Evolutionary conservation across 768 basidiomycete species (phyloP).

Genomic region (Brasilioporus rufonigricans): DNA sequence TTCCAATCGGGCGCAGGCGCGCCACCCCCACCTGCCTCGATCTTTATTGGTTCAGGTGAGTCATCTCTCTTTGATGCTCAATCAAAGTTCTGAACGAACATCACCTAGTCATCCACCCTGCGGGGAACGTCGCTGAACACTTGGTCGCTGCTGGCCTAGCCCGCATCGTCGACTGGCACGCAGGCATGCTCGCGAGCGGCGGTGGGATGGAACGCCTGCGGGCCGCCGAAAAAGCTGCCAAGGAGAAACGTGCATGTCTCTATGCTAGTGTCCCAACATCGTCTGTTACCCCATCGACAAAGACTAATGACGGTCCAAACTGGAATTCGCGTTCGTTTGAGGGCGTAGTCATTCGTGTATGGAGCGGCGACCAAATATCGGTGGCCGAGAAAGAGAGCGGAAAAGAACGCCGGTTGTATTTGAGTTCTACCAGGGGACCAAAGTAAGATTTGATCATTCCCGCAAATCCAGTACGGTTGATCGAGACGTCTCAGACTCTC

Average conservation of each 20-base stretch:
- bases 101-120: slow-evolving; percentile 75
- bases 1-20: slow-evolving; percentile 62
- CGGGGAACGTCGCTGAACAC: slow-evolving; percentile 91
- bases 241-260: slow-evolving; percentile 67
- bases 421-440: slow-evolving; percentile 86
- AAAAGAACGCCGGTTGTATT: slow-evolving; percentile 79
- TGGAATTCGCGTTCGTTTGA: slow-evolving; percentile 63
- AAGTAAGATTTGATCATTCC: slow-evolving; percentile 47
- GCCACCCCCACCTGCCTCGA: slow-evolving; percentile 66
- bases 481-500: slow-evolving; percentile 50
- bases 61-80: slow-evolving; percentile 6
- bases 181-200: slow-evolving; percentile 81
- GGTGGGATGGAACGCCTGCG: slow-evolving; percentile 89
- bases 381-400: slow-evolving; percentile 68
- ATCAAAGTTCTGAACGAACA: not conserved
- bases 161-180: slow-evolving; percentile 95
- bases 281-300: slow-evolving; percentile 36
- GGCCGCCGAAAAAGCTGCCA: slow-evolving; percentile 76
- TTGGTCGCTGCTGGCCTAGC: slow-evolving; percentile 83
- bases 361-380: slow-evolving; percentile 91
- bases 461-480: not conserved
- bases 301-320: slow-evolving; percentile 45
- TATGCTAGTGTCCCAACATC: slow-evolving; percentile 56
- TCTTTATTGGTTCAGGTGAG: slow-evolving; percentile 86
- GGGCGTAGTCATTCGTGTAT: slow-evolving; percentile 79